Evolutionary conservation across 495 filamentous ascomycete genomes (phyloP).

Genomic region (Penicillium pulvis): DNA sequence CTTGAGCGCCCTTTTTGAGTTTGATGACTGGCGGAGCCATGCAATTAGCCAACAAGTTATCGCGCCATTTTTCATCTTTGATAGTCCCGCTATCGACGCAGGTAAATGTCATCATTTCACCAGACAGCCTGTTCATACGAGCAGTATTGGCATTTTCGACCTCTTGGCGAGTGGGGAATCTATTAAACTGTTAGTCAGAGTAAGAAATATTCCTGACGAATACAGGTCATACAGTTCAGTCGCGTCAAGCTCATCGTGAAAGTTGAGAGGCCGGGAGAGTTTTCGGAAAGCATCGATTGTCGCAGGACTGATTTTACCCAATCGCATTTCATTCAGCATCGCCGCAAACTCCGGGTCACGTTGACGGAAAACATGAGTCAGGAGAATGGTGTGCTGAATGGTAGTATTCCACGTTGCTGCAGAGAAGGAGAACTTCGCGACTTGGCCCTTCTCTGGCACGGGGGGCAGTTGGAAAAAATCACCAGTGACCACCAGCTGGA

Average conservation of each 20-base stretch:
- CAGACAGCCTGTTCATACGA: constrained; percentile 71
- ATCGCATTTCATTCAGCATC: constrained; percentile 97
- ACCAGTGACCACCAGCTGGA: constrained; percentile 92
- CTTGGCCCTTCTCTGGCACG: constrained; percentile 71
- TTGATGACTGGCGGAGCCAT: constrained; percentile 81
- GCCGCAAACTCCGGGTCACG: constrained; percentile 87
- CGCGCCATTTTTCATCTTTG: constrained; percentile 63
- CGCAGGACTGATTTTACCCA: constrained; percentile 71
- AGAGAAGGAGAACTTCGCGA: constrained; percentile 88
- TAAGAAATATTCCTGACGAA: constrained; percentile 16
- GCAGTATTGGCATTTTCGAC: constrained; percentile 82
- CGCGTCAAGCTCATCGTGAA: constrained; percentile 77
- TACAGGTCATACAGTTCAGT: constrained; percentile 73
- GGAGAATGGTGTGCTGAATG: constrained; percentile 91
- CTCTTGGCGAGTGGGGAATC: constrained; percentile 87
- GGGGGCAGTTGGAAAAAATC: constrained; percentile 98
- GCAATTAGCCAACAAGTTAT: constrained; percentile 82
- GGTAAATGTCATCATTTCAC: constrained; percentile 66
- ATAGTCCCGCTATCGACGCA: constrained; percentile 76
- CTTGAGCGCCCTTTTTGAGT: constrained; percentile 89
- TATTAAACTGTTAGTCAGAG: constrained; percentile 41
- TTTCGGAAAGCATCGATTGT: constrained; percentile 72
- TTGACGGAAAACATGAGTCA: constrained; percentile 96
- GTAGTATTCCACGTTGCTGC: constrained; percentile 88
- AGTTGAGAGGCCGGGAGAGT: constrained; percentile 68